These are phyloP conservation scores for Alliaria petiolata DNA, from an alignment of 345 rosid species.

Conservation along the genomic window DNA sequence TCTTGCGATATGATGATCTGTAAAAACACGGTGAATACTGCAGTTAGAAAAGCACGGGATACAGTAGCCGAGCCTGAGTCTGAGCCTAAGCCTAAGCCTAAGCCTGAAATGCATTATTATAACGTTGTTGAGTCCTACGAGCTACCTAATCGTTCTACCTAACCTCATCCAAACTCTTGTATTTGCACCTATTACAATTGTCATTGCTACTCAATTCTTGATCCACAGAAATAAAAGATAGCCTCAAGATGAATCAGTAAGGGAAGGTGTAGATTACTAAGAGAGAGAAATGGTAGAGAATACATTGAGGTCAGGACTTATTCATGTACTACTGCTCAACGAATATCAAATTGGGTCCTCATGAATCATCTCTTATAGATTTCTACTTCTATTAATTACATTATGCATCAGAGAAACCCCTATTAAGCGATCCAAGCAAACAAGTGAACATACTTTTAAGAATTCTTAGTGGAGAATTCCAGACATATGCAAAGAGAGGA, in stretches of 20 bases:
- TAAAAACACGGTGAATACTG: neutral
- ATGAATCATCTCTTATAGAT: neutral
- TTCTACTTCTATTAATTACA: neutral
- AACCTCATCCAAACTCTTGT: neutral
- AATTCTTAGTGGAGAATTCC: neutral
- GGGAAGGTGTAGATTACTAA: neutral
- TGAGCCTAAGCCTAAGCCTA: no score
- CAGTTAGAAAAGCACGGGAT: no score
- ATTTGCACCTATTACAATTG: neutral
- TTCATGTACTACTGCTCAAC: neutral
- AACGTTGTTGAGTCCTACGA: neutral
- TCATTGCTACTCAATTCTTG: neutral
- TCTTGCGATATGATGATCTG: slow-evolving; percentile 81
- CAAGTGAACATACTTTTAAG: neutral
- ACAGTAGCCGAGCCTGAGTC: no score
- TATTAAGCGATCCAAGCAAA: neutral
- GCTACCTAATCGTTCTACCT: no score
- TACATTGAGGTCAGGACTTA: neutral
- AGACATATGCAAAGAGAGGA: neutral
- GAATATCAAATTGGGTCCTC: neutral
- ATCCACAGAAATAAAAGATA: neutral
- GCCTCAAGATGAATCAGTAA: neutral
- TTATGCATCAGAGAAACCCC: neutral
- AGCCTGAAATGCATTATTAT: neutral
- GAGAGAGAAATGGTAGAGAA: neutral